A percentile compares a stretch with the other conserved stretches of the same genome.
phyloP scores from a whole-genome alignment of 148 eudicot genomes.

The Cornus controversa region DNA sequence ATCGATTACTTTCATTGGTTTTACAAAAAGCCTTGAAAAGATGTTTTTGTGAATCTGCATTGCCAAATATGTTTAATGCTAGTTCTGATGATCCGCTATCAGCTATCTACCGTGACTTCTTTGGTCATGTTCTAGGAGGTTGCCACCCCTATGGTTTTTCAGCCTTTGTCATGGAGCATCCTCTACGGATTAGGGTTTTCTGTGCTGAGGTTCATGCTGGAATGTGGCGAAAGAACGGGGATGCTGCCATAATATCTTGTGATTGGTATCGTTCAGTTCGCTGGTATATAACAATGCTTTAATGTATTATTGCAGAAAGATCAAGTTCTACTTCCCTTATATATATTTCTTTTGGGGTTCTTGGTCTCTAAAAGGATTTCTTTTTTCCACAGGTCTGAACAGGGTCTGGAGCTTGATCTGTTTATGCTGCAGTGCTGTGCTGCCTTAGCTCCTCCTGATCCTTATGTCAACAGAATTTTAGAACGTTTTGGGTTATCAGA shows the following conservation, averaged over 20 bases:
- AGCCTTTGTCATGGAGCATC: slow-evolving; percentile 89
- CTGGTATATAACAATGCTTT: slow-evolving; percentile 48
- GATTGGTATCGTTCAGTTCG: slow-evolving; percentile 90
- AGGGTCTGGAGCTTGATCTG: slow-evolving; percentile 79
- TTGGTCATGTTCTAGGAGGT: slow-evolving; percentile 63
- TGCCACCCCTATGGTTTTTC: slow-evolving; percentile 92
- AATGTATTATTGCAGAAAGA: not conserved
- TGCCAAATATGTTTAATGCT: slow-evolving; percentile 19
- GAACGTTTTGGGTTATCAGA: slow-evolving; percentile 76
- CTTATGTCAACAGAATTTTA: slow-evolving; percentile 61
- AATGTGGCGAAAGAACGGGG: slow-evolving; percentile 98
- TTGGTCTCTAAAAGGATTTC: slow-evolving; percentile 1
- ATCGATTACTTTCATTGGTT: slow-evolving; percentile 68
- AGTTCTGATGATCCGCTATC: slow-evolving; percentile 33
- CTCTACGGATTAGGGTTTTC: slow-evolving; percentile 85
- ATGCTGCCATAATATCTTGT: slow-evolving; percentile 61
- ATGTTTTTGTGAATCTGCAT: slow-evolving; percentile 50
- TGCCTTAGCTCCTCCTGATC: slow-evolving; percentile 96
- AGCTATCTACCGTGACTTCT: slow-evolving; percentile 41
- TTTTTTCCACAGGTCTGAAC: slow-evolving; percentile 69
- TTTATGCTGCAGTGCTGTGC: slow-evolving; percentile 94
- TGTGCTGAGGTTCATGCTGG: slow-evolving; percentile 97
- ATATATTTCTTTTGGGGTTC: not conserved
- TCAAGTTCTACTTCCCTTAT: not conserved
- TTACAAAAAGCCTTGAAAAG: slow-evolving; percentile 62